Base-by-base conservation (phyloP, 75 land plant species). In the Sequoia sempervirens region DNA sequence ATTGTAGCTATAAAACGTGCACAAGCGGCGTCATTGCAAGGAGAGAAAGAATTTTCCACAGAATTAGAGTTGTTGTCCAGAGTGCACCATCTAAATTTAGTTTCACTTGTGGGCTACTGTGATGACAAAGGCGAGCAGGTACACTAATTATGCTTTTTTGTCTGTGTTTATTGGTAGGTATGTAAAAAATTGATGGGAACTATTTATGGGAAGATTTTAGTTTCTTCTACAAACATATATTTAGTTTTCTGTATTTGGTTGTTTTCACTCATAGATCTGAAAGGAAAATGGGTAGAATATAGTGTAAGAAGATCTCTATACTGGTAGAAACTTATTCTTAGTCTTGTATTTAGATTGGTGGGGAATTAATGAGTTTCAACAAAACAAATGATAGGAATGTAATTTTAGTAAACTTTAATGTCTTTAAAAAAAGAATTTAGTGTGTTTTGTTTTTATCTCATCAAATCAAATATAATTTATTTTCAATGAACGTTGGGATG, bases 61-160 rank as follows among this genome's bases (percentile, higher is more conserved):
- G 93, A 93, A 79, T 87, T 91, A 53, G 91, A 90, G 79, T 81
- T 93, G 32, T 52, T 92, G 45, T 93, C 94, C n/a, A 58, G 92
- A 41, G 58, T 93, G 46, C 95, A 90, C 11, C 50, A 47, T 47
- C 9, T 7, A 47, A 47, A 47, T 9, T 9, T 47, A 8, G 11
- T 47, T 47, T 47, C 50, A 47, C 50, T 47, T 47, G 50, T 47
- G 50, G 50, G 50, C 11, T 47, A 47, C 50, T 47, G 93, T 81
- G 90, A 90, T 81, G 95, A 93, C 68, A 88, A 88, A 82, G 86
- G 81, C 30, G 92, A 93, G 82, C 93, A 92, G 91, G 46, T 45
- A 45, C 46, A 45, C 46, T 45, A 45, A 45, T 45, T 45, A 45
- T 45, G 46, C 6, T 45, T 45, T 45, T 45, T 6, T n/a, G n/a